Percentiles rank a stretch among this genome's conserved stretches.
phyloP scores from a whole-genome alignment of 768 basidiomycete genomes.

The Scleroderma citrinum region DNA sequence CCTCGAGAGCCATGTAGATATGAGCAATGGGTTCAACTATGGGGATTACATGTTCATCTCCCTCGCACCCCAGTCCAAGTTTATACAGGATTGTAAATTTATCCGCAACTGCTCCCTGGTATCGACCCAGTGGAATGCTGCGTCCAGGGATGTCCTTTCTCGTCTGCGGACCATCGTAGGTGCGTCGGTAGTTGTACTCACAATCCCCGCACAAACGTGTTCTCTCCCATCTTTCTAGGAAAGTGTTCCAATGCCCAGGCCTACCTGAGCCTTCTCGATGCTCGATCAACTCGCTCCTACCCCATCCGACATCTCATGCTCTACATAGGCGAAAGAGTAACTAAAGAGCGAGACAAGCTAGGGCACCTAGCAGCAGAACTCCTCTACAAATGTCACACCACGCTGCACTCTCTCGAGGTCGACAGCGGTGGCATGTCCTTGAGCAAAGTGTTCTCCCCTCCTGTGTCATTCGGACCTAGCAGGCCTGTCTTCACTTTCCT shows the following conservation, averaged over 20 bases:
- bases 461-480: background rate
- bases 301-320: background rate
- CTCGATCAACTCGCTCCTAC: background rate
- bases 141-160: background rate
- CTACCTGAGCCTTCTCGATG: background rate
- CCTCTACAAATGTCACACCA: background rate
- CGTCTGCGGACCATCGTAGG: background rate
- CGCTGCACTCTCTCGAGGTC: background rate
- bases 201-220: background rate
- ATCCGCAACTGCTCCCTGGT: background rate
- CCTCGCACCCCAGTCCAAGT: background rate
- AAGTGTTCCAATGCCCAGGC: background rate
- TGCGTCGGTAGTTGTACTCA: background rate
- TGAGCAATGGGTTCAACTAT: background rate
- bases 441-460: background rate
- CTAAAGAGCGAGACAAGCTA: background rate
- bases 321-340: background rate
- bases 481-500: background rate
- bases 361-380: background rate
- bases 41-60: background rate
- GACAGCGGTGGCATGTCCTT: background rate
- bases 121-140: background rate
- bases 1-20: background rate
- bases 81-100: background rate
- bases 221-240: background rate